Base-by-base conservation (phyloP, 139 green algal species). In the Chlamydomonas urium region DNA sequence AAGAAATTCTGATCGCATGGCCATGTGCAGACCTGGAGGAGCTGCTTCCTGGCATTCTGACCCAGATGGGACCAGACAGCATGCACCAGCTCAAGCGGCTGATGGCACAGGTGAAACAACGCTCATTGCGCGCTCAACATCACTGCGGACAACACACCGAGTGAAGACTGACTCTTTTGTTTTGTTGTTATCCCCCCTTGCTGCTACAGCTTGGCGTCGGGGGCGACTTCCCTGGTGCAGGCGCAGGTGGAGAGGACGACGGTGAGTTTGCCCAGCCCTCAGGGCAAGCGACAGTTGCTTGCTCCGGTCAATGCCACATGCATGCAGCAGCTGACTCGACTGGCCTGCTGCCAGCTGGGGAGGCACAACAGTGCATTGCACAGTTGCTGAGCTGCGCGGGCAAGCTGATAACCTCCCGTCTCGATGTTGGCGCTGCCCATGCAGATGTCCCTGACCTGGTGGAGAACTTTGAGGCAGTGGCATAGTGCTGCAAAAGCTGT, bases 401-500 rank as follows among this genome's bases (percentile, higher is more conserved):
- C 28, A 4, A 26, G 8, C 23, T 31, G 32, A 57, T 29, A 57
- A 35, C 29, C 31, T 66, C 38, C 4, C 17, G 6, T 4, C 28
- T 21, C 31, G 59, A 45, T 8, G 4, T 66, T 29, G 53, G 6
- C 59, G 38, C 28, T 62, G 23, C 23, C 23, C 59, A 10, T 34
- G 66, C 83, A 88, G 91, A 97, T 70, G 93, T 97, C 50, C 92
- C 92, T 6, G 92, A 97, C 66, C 81, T 97, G 56, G 92, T 98
- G 32, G 92, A 94, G 65, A 92, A 95, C 85, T 96, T 96, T 72
- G 91, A 96, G 75, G 79, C 80, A 33, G 77, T 63, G 0, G 67
- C 78, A 10, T 24, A 65, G 57, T 48, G 78, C 83, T 71, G 67
- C 72, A 32, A 3, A 38, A 56, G 36, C 6, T 50, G 42, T 8